These are phyloP conservation scores for Geranium brycei DNA, from an alignment of 345 rosid genomes.

Conservation along the genomic window DNA sequence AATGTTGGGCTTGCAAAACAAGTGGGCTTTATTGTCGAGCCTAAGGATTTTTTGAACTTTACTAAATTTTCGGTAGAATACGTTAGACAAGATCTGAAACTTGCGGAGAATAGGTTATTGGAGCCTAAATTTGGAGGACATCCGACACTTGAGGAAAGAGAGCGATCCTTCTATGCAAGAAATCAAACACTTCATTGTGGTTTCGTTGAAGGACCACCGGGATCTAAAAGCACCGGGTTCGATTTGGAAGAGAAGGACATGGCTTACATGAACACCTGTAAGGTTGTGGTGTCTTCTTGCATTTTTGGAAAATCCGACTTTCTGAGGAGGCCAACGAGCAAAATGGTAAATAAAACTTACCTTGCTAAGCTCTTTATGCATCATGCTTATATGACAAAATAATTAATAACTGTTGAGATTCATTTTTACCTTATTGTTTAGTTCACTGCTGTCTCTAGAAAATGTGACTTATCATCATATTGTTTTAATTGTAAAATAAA, in stretches of 20 bases:
- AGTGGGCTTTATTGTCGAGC: conserved; percentile 41
- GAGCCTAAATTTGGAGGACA: conserved; percentile 74
- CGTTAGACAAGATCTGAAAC: conserved; percentile 34
- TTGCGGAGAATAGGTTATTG: conserved; percentile 13
- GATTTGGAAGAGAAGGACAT: conserved; percentile 55
- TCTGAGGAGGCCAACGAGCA: conserved; percentile 71
- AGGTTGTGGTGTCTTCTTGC: conserved; percentile 77
- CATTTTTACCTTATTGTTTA: not conserved
- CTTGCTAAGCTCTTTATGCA: not conserved
- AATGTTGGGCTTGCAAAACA: conserved; percentile 38
- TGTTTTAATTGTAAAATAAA: too few species aligned
- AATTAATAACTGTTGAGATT: not conserved
- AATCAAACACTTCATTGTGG: conserved; percentile 80
- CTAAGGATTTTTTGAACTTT: conserved; percentile 33
- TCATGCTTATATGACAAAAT: not conserved
- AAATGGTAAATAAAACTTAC: conserved; percentile 27
- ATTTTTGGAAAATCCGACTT: conserved; percentile 91
- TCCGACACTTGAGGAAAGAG: conserved; percentile 65
- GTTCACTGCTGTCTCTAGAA: not conserved
- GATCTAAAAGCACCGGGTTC: conserved; percentile 39
- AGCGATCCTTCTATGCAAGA: conserved; percentile 46
- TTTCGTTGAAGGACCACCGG: conserved; percentile 50
- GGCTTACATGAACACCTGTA: conserved; percentile 60
- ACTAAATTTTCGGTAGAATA: conserved; percentile 44
- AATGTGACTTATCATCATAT: not conserved